phyloP scores from a whole-genome alignment of 805 yeast genomes.

The Pichia phayaonensis region DNA sequence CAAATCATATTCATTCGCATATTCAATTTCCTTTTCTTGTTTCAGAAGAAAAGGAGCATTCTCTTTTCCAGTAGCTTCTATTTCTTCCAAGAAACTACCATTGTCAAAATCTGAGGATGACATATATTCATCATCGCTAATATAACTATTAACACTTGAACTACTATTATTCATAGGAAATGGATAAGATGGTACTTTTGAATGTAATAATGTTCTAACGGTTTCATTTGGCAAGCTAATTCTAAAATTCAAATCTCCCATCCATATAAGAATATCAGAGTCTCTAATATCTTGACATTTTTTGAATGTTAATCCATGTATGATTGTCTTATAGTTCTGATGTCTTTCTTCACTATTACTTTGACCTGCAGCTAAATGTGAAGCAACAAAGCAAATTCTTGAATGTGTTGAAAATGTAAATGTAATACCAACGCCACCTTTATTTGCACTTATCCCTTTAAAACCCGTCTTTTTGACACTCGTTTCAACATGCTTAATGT shows the following conservation, averaged over 20 bases:
- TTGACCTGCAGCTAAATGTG: slow-evolving; percentile 93
- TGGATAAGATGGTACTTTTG: background rate
- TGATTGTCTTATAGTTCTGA: slow-evolving; percentile 74
- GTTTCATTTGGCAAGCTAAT: slow-evolving; percentile 63
- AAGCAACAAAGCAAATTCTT: slow-evolving; percentile 67
- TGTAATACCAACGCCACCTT: slow-evolving; percentile 53
- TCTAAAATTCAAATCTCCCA: slow-evolving; percentile 91
- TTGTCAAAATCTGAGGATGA: slow-evolving; percentile 1
- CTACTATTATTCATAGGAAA: slow-evolving; percentile 1
- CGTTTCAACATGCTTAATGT: slow-evolving; percentile 58
- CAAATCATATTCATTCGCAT: slow-evolving; percentile 2
- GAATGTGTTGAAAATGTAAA: slow-evolving; percentile 47
- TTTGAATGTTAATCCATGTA: slow-evolving; percentile 60
- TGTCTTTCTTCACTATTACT: slow-evolving; percentile 76
- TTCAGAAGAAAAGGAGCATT: background rate
- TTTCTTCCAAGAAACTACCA: slow-evolving; percentile 2
- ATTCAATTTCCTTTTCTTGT: slow-evolving; percentile 1
- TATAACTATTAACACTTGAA: slow-evolving; percentile 4
- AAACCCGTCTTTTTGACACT: slow-evolving; percentile 84
- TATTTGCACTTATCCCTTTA: slow-evolving; percentile 75
- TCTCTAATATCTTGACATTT: slow-evolving; percentile 53
- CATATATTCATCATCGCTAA: background rate
- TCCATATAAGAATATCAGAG: slow-evolving; percentile 79
- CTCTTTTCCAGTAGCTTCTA: background rate
- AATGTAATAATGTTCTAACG: slow-evolving; percentile 38